phyloP scores from a whole-genome alignment of 2,329 filamentous ascomycete species.

The Biscogniauxia sp. region DNA sequence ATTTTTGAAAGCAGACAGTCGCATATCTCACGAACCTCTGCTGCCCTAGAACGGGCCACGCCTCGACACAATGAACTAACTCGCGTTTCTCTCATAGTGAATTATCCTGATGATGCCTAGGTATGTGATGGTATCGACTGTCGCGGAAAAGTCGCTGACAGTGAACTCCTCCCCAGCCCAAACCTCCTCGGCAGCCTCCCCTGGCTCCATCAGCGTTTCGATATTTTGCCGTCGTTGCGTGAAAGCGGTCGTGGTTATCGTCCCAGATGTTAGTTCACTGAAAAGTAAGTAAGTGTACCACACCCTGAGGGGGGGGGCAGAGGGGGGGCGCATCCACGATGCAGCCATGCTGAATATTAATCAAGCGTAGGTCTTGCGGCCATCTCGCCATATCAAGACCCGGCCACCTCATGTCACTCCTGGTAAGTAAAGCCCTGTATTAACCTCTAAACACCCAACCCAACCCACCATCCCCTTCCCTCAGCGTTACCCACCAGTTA shows the following conservation, averaged over 20 bases:
- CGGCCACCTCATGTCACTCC: no score
- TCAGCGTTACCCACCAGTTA: no score
- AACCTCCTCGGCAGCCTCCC: conserved; percentile 13
- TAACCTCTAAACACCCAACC: conserved; percentile 8
- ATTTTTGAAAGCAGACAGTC: no score
- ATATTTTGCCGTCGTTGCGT: conserved; percentile 3
- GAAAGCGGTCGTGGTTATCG: conserved; percentile 7
- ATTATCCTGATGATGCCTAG: background rate
- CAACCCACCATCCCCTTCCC: conserved; percentile 9
- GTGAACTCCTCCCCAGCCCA: conserved; percentile 9
- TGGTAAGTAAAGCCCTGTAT: conserved; percentile 10
- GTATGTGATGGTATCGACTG: background rate
- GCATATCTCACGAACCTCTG: no score
- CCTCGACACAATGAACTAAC: no score
- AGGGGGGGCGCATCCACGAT: conserved; percentile 13
- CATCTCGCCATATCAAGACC: conserved; percentile 5
- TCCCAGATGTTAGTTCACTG: conserved; percentile 24
- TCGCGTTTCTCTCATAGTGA: no score
- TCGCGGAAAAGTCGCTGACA: background rate
- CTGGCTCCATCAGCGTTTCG: conserved; percentile 3
- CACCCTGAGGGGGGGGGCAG: background rate
- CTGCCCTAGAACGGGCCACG: no score
- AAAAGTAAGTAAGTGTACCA: conserved; percentile 16
- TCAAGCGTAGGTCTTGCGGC: conserved; percentile 11
- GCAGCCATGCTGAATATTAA: conserved; percentile 13